phyloP scores from a whole-genome alignment of 495 filamentous ascomycete genomes.

The Choiromyces venosus region DNA sequence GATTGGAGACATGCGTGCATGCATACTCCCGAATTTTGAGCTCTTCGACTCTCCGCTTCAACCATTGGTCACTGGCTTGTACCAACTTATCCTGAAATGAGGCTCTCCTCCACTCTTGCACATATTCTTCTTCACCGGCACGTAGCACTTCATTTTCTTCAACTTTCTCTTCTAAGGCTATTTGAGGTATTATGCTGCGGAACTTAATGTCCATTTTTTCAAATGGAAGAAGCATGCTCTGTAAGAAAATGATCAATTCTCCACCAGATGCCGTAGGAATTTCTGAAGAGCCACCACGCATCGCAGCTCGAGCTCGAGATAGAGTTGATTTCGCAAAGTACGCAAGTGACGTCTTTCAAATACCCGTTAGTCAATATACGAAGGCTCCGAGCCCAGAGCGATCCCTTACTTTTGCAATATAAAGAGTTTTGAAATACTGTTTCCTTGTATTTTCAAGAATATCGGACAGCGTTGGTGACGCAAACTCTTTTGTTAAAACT shows the following conservation, averaged over 20 bases:
- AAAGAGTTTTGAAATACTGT: slow-evolving; percentile 85
- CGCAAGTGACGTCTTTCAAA: slow-evolving; percentile 70
- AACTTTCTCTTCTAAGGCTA: slow-evolving; percentile 60
- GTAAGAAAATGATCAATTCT: slow-evolving; percentile 63
- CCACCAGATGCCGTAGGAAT: slow-evolving; percentile 21
- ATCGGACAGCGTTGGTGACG: slow-evolving; percentile 54
- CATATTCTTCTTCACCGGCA: slow-evolving; percentile 59
- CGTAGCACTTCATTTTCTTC: slow-evolving; percentile 43
- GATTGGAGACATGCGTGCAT: background rate
- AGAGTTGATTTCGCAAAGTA: slow-evolving; percentile 97
- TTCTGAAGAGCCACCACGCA: slow-evolving; percentile 56
- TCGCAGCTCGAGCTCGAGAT: slow-evolving; percentile 73
- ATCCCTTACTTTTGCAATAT: slow-evolving; percentile 68
- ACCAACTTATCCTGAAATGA: slow-evolving; percentile 40
- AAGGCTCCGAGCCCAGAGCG: background rate
- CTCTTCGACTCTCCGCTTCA: slow-evolving; percentile 39
- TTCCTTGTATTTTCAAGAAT: slow-evolving; percentile 62
- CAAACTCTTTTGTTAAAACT: slow-evolving; percentile 17
- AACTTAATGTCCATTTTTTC: slow-evolving; percentile 84
- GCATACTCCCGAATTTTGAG: slow-evolving; percentile 44
- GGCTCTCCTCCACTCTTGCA: slow-evolving; percentile 72
- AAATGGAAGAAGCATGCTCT: slow-evolving; percentile 64
- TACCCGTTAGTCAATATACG: slow-evolving; percentile 32
- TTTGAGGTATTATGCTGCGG: slow-evolving; percentile 63
- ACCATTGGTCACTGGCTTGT: slow-evolving; percentile 20